Base-by-base conservation (phyloP, 2,329 filamentous ascomycete genomes). In the Claviceps maximensis region DNA sequence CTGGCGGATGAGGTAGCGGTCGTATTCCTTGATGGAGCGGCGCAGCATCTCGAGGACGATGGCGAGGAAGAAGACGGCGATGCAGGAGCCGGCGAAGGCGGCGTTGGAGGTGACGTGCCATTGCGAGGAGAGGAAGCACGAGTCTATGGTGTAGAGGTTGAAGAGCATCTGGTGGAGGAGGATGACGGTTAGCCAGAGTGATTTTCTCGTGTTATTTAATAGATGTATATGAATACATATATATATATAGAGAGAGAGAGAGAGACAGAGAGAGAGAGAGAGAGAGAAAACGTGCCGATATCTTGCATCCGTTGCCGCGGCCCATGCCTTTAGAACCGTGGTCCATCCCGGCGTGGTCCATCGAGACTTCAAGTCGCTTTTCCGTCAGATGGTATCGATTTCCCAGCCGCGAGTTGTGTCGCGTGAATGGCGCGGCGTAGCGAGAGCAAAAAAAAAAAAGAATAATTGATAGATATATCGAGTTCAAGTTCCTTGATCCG, bases 31-130 rank as follows among this genome's bases (percentile, higher is more conserved):
- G 58, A 78, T 75, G 25, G 77, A 60, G 31, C 87, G 83, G 49
- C 88, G 84, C 23, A 93, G 75, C 54, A 83, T 71, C 63, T 93
- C 87, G 59, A 93, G 82, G 6, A 70, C 62, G 51, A 91, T 75
- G 59, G 86, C 84, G 51, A 94, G 80, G n/a, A 84, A 70, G 56
- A 89, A 73, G 38, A 89, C 82, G 55, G 85, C 87, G 62, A 94
- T 83, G 70, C 87, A 93, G 51, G 83, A 86, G 23, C 84, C 87
- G 48, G 84, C 87, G 63, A 94, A 91, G 76, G 84, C 84, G 65
- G 77, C 82, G 2, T 67, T 69, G 25, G 82, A 84, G 17, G 71
- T 82, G 65, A 91, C 78, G 62, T 82, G 82, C 87, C 87, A 93
- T 23, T 75, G 73, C 8, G 65, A 60, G 25, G 84, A 70, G 62